These are phyloP conservation scores for Heterobasidion occidentale DNA, from an alignment of 1,284 basidiomycete species.

Conservation along the genomic window DNA sequence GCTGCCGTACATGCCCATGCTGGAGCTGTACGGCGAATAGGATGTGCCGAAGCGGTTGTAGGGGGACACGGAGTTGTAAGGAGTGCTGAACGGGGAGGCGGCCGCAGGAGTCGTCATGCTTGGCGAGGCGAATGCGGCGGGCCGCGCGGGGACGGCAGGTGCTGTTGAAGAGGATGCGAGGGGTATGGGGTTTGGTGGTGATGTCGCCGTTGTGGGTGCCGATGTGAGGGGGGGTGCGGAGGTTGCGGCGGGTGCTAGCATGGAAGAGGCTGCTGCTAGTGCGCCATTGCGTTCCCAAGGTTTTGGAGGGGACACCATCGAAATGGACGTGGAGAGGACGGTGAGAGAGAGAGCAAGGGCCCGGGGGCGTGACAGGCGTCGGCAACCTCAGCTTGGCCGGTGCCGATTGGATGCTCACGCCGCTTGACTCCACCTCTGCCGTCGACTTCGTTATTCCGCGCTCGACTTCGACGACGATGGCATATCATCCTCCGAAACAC, in stretches of 20 bases:
- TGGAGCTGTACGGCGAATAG: constrained; percentile 37
- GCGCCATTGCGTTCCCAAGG: constrained; percentile 70
- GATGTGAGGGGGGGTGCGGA: constrained; percentile 12
- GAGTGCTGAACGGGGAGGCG: constrained; percentile 21
- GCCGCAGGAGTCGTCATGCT: constrained; percentile 13
- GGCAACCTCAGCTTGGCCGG: too few relatives aligned
- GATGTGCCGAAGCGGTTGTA: constrained; percentile 37
- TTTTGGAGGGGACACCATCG: constrained; percentile 76
- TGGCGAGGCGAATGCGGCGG: constrained; percentile 28
- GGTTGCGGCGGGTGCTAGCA: constrained; percentile 17
- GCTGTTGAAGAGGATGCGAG: constrained; percentile 17
- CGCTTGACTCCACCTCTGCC: background rate
- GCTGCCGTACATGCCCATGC: constrained; percentile 34
- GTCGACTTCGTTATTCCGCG: too few relatives aligned
- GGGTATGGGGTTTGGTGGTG: constrained; percentile 9
- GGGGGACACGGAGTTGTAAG: constrained; percentile 35
- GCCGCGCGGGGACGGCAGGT: constrained; percentile 31
- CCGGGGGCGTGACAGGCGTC: too few relatives aligned
- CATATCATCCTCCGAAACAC: too few relatives aligned
- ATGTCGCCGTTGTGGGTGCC: constrained; percentile 2
- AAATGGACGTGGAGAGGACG: too few relatives aligned
- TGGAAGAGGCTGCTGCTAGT: constrained; percentile 21
- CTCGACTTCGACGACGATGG: too few relatives aligned
- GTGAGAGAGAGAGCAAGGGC: too few relatives aligned
- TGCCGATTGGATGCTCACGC: background rate